phyloP scores from a whole-genome alignment of 2,329 filamentous ascomycete genomes.

The Elsinoe necatrix region DNA sequence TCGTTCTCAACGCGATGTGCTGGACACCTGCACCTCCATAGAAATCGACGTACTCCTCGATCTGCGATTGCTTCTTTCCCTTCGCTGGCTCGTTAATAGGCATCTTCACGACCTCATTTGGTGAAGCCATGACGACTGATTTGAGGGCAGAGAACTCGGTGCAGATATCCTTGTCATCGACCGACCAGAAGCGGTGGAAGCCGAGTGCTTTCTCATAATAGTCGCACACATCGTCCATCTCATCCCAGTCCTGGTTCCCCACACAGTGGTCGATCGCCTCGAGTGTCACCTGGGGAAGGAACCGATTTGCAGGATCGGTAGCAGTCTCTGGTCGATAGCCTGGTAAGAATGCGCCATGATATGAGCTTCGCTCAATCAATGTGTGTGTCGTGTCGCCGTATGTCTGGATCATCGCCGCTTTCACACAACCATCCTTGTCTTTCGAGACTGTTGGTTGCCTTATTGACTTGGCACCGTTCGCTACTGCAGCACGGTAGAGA shows the following conservation, averaged over 20 bases:
- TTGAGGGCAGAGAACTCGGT: slow-evolving; percentile 86
- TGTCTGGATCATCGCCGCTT: slow-evolving; percentile 72
- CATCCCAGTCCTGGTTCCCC: slow-evolving; percentile 91
- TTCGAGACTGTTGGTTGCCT: slow-evolving; percentile 47
- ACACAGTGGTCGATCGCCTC: slow-evolving; percentile 90
- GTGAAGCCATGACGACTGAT: slow-evolving; percentile 81
- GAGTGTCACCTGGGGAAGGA: slow-evolving; percentile 58
- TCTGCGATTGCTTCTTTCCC: slow-evolving; percentile 86
- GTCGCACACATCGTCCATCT: slow-evolving; percentile 61
- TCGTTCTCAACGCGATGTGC: slow-evolving; percentile 80
- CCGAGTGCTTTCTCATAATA: slow-evolving; percentile 81
- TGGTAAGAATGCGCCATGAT: slow-evolving; percentile 71
- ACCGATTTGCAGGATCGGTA: slow-evolving; percentile 38
- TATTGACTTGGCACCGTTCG: slow-evolving; percentile 54
- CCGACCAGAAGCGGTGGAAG: slow-evolving; percentile 96
- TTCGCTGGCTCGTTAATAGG: slow-evolving; percentile 93
- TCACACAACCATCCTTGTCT: slow-evolving; percentile 59
- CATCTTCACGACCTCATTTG: slow-evolving; percentile 87
- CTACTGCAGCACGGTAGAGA: slow-evolving; percentile 67
- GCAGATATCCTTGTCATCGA: slow-evolving; percentile 87
- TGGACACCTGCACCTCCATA: slow-evolving; percentile 86
- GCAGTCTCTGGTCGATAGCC: slow-evolving; percentile 57
- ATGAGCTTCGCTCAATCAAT: slow-evolving; percentile 63
- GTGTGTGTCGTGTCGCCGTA: slow-evolving; percentile 96
- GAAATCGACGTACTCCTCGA: slow-evolving; percentile 81